These are phyloP conservation scores for Loxodes magnus DNA, from an alignment of 73 alveolate genomes.

Conservation along the genomic window DNA sequence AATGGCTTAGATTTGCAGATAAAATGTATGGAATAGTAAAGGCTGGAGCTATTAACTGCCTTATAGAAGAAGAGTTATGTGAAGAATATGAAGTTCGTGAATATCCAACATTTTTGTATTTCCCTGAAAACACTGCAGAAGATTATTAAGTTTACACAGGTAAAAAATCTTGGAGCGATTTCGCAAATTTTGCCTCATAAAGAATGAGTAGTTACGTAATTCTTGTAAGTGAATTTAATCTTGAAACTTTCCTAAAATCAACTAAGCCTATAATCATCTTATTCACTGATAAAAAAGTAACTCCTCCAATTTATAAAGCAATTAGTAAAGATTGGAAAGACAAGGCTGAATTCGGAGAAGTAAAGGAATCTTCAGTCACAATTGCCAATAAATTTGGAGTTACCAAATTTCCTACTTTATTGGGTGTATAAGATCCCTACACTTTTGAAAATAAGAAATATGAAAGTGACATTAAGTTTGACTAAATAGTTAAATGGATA, in stretches of 20 bases:
- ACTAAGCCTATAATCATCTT: slow-evolving; percentile 71
- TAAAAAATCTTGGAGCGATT: slow-evolving; percentile 44
- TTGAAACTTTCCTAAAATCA: slow-evolving; percentile 63
- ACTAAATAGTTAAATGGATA: too few species aligned
- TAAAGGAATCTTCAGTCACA: slow-evolving; percentile 61
- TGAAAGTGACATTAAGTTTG: too few species aligned
- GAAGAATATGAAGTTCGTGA: slow-evolving; percentile 86
- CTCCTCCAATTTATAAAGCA: slow-evolving; percentile 93
- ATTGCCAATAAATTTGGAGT: slow-evolving; percentile 51
- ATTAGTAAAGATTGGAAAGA: slow-evolving; percentile 77
- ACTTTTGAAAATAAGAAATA: too few species aligned
- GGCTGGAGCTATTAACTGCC: slow-evolving; percentile 94
- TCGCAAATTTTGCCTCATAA: slow-evolving; percentile 71
- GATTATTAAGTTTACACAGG: slow-evolving; percentile 71
- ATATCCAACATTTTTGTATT: slow-evolving; percentile 63
- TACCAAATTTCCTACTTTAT: slow-evolving; percentile 79
- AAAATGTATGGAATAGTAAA: slow-evolving; percentile 87
- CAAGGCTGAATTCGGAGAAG: slow-evolving; percentile 82
- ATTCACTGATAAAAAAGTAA: slow-evolving; percentile 82
- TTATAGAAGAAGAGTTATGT: slow-evolving; percentile 92
- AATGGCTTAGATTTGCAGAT: slow-evolving; percentile 71
- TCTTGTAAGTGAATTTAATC: slow-evolving; percentile 70
- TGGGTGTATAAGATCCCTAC: too few species aligned
- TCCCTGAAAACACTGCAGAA: slow-evolving; percentile 72
- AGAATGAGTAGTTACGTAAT: slow-evolving; percentile 88